Base-by-base conservation (phyloP, 805 yeast genomes). In the Saccharomycopsis fermentans region DNA sequence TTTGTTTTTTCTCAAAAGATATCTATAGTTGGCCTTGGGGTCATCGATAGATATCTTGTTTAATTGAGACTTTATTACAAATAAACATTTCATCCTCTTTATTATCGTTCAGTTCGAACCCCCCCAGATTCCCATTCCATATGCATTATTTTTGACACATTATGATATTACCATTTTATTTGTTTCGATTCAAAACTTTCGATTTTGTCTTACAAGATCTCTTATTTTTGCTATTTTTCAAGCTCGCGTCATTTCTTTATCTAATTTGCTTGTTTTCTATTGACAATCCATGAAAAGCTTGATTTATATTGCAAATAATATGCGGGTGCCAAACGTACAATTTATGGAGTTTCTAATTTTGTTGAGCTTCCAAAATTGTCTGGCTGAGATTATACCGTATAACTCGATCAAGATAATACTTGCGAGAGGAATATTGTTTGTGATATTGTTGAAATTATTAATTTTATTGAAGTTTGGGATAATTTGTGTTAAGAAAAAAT, bases 341-440 rank as follows among this genome's bases (percentile, higher is more conserved):
- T 35, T 54, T 21, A 24, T 39, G 19, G 29, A 12, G 26, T n/a
- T 3, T 43, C 35, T 19, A 17, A 16, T 52, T 35, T 16, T 12
- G 34, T 14, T 19, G 12, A 32, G 53, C 8, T 34, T 32, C 32
- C 11, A 14, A 26, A 50, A 48, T 53, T 64, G 52, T 27, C 52
- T 59, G 74, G 85, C 87, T 84, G 87, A 83, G 87, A 83, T 70
- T 63, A 80, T 70, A 83, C 90, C 88, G 88, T 79, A 73, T 75
- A 76, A 84, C 89, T 84, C 89, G 89, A 84, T 72, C 89, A 84
- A 83, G 89, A 71, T 82, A 79, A 77, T 75, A 72, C 90, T 84
- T 84, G 90, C 89, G 89, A 83, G 89, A 84, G 90, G 83, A 84
- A 67, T 63, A 55, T 59, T 61, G 53, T 58, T 58, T 55, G 50